Percentiles rank a stretch among this genome's conserved stretches.
Conservation (phyloP, 371 early-diverging fungal genomes). For the Funneliformis caledonium region DNA sequence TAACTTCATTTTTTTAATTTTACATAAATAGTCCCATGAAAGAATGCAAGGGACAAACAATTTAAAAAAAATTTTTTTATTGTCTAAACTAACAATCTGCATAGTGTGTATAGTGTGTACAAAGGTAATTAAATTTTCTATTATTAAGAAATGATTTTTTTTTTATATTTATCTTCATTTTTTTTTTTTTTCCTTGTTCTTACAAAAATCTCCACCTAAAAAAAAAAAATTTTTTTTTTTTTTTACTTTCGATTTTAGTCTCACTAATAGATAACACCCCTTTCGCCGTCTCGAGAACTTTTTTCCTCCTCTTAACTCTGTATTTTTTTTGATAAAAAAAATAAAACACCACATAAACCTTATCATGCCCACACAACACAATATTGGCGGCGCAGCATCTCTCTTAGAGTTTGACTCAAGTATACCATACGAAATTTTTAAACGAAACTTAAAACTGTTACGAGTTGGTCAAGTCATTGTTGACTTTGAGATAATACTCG, state of each 20-base stretch:
- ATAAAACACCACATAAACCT: neutral
- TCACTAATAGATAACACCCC: neutral
- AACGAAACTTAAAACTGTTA: constrained; percentile 22
- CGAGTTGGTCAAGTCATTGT: constrained; percentile 24
- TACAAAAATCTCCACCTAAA: neutral
- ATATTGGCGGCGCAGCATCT: constrained; percentile 3
- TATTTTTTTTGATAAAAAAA: neutral
- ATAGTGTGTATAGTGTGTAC: neutral
- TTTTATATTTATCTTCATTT: neutral
- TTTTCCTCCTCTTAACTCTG: neutral
- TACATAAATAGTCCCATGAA: neutral
- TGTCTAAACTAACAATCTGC: neutral
- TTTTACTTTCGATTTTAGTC: neutral
- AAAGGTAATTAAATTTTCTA: constrained; percentile 12
- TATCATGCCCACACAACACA: constrained; percentile 1
- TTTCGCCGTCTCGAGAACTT: no score
- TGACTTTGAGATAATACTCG: constrained; percentile 23
- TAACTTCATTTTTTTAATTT: neutral
- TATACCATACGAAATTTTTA: constrained; percentile 14
- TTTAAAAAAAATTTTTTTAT: neutral
- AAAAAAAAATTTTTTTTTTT: neutral
- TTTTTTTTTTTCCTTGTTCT: neutral
- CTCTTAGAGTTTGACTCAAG: constrained; percentile 26
- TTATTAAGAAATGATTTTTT: neutral
- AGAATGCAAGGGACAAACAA: neutral